Evolutionary conservation across 306 rosid species (phyloP).

Genomic region (Sechiopsis laciniata): DNA sequence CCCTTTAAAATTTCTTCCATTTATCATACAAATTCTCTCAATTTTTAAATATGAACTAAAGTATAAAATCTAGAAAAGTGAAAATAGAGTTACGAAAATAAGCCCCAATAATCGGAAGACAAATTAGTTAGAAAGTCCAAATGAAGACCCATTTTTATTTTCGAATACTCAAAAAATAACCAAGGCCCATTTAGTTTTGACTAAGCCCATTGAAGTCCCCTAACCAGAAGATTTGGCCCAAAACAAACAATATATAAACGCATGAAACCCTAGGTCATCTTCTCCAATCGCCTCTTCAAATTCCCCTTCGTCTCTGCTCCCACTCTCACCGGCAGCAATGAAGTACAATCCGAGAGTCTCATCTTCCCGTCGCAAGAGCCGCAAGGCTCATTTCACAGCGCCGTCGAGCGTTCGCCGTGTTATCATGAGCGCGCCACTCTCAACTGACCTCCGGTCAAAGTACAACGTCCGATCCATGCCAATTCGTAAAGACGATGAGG

Average conservation of each 20-base stretch:
- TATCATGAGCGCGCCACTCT: conserved; percentile 83
- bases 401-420: conserved; percentile 92
- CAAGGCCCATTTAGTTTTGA: background rate
- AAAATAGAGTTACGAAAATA: too few species aligned
- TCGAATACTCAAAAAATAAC: background rate
- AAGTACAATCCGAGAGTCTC: conserved; percentile 82
- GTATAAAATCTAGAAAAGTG: too few species aligned
- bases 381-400: conserved; percentile 91
- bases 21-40: too few species aligned
- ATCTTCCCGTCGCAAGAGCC: conserved; percentile 85
- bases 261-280: conserved; percentile 11
- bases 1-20: too few species aligned
- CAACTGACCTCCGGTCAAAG: conserved; percentile 70
- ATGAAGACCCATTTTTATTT: too few species aligned
- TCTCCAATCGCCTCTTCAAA: background rate
- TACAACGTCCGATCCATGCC: conserved; percentile 90
- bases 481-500: conserved; percentile 87
- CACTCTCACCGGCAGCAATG: conserved; percentile 32
- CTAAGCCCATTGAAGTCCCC: background rate
- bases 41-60: too few species aligned
- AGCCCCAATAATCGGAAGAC: too few species aligned
- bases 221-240: background rate
- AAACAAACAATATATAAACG: background rate
- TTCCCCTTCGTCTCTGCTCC: too few species aligned
- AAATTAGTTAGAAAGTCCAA: too few species aligned